Evolutionary conservation across 2,329 filamentous ascomycete genomes (phyloP).

Genomic region (Botryotinia globosa): DNA sequence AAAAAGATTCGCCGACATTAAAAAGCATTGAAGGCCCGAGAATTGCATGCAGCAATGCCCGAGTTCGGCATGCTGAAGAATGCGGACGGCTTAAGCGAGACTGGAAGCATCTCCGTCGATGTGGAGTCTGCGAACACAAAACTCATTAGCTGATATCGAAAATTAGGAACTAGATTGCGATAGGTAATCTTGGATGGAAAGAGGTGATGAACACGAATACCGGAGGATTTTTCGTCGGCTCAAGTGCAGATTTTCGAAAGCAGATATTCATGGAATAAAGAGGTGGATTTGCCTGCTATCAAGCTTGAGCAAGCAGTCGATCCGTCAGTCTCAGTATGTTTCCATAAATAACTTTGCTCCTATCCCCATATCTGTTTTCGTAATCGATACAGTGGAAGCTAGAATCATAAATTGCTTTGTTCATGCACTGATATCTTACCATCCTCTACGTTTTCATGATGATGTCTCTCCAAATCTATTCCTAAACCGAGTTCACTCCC

Average conservation of each 20-base stretch:
- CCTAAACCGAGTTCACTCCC: background rate
- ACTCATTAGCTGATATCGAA: background rate
- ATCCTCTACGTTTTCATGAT: conserved; percentile 2
- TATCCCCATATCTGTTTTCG: background rate
- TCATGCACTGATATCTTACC: background rate
- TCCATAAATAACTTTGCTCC: background rate
- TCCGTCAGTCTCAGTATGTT: background rate
- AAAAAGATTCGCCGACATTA: background rate
- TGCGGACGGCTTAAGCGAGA: conserved; percentile 6
- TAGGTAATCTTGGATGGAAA: background rate
- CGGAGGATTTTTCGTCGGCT: background rate
- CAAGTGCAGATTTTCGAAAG: background rate
- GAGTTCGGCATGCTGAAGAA: background rate
- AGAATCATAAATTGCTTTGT: conserved; percentile 9
- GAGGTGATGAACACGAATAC: background rate
- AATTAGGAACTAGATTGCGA: background rate
- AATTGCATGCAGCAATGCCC: background rate
- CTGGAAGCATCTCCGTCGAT: background rate
- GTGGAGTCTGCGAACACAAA: background rate
- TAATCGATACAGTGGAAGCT: too few relatives aligned
- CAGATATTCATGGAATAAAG: conserved; percentile 5
- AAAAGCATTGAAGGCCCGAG: background rate
- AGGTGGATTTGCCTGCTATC: background rate
- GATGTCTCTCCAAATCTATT: background rate
- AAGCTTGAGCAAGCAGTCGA: background rate